Evolutionary conservation across 495 filamentous ascomycete genomes (phyloP).

Genomic region (Hypoxylon cercidicola): DNA sequence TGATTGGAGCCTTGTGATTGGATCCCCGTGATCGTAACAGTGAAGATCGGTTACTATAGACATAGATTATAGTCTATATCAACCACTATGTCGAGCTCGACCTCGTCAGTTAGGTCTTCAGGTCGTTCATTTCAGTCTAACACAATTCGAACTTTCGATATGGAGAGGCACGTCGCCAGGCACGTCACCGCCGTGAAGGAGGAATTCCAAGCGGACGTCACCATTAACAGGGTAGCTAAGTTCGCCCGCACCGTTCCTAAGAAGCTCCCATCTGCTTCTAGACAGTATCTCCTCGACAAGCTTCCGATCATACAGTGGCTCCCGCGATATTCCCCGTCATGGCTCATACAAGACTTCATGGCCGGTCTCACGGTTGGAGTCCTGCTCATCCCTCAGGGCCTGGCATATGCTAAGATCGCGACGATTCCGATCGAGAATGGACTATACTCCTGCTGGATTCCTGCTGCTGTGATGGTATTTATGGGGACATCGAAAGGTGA

Average conservation of each 20-base stretch:
- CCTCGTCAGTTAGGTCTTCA: slow-evolving; percentile 4
- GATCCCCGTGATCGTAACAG: neutral
- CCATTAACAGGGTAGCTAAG: slow-evolving; percentile 48
- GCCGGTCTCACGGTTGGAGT: slow-evolving; percentile 62
- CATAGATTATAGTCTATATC: slow-evolving; percentile 24
- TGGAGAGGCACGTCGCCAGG: too few species aligned
- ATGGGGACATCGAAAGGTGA: slow-evolving; percentile 67
- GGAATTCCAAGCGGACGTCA: slow-evolving; percentile 49
- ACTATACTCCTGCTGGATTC: slow-evolving; percentile 64
- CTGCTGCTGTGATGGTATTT: slow-evolving; percentile 59
- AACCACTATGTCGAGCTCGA: slow-evolving; percentile 24
- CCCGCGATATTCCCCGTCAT: slow-evolving; percentile 57
- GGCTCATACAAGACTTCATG: slow-evolving; percentile 61
- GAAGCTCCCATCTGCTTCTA: slow-evolving; percentile 52
- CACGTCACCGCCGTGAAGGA: slow-evolving; percentile 34
- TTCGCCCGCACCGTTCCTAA: slow-evolving; percentile 42
- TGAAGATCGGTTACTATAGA: slow-evolving; percentile 18
- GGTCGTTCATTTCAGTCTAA: neutral
- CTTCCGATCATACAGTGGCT: slow-evolving; percentile 65
- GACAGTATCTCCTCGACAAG: slow-evolving; percentile 60
- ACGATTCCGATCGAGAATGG: slow-evolving; percentile 63
- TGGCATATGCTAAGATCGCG: slow-evolving; percentile 64
- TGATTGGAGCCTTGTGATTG: neutral
- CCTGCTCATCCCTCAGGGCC: slow-evolving; percentile 61
- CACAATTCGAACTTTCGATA: neutral